Base-by-base conservation (phyloP, 2,329 filamentous ascomycete genomes). In the Pseudogymnoascus sp. region DNA sequence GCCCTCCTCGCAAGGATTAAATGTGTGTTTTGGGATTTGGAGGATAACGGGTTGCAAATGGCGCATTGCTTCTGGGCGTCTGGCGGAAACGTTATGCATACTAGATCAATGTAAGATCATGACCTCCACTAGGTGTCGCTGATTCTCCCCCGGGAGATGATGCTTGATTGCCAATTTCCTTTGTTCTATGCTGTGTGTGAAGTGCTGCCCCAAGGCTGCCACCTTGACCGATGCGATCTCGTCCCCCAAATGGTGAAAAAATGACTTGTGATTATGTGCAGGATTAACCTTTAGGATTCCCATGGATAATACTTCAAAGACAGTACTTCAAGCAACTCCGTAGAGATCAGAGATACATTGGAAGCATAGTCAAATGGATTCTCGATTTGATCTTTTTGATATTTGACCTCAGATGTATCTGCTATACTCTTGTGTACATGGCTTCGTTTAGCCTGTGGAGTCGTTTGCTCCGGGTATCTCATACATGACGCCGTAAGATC, bases 141-240 rank as follows among this genome's bases (percentile, higher is more conserved):
- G 88, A 93, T 81, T 91, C 86, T 84, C 77, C 70, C 75, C 75
- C 30, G 57, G 79, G 80, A 79, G 87, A 90, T 83, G 85, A 94
- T 74, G 90, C 90, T 96, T 90, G 91, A 96, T 91, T 85, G 91
- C 91, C 91, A 96, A 81, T 77, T 75, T 74, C 69, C 63, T 66
- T 61, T 39, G 58, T 59, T 38, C 41, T 22, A 43, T 60, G 58
- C 41, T 38, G 58, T 60, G 58, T 54, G 16, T 57, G 41, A 62
- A 57, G 34, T 39, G 57, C 37, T 58, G 32, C 11, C 57, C 34
- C 43, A 25, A 20, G 47, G 47, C 47, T 28, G 28, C 32, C 47
- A 54, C 28, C n/a, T 54, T 32, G 47, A 54, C 47, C 16, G 28
- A 50, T 30, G 11, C 25, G 22, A 54, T 5, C 8, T 54, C 18